Evolutionary conservation across 768 basidiomycete genomes (phyloP).

Genomic region (Suillus brevipes): DNA sequence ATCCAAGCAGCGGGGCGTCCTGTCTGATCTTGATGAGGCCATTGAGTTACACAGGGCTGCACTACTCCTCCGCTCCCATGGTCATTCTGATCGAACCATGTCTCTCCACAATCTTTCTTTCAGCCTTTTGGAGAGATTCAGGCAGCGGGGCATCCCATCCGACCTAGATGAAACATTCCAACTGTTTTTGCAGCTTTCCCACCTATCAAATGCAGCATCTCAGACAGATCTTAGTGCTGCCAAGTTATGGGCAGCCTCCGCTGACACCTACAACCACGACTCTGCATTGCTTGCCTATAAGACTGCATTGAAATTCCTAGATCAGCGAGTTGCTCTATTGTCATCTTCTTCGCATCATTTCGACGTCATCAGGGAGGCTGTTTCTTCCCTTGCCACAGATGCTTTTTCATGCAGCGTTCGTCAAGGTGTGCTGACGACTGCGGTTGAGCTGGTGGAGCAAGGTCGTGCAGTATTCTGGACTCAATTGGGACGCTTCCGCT

Average conservation of each 20-base stretch:
- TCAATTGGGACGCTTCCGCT: conserved; percentile 26
- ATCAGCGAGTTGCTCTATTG: background rate
- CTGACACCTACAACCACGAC: background rate
- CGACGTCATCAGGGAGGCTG: background rate
- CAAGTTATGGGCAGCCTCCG: background rate
- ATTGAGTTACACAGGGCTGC: conserved; percentile 3
- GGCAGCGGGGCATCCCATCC: background rate
- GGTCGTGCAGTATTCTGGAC: conserved; percentile 32
- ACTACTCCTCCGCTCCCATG: background rate
- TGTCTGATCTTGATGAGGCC: conserved; percentile 18
- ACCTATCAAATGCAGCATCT: background rate
- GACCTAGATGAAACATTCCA: background rate
- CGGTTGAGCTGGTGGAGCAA: conserved; percentile 37
- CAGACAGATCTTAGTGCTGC: background rate
- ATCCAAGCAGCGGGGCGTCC: background rate
- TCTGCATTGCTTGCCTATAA: conserved; percentile 4
- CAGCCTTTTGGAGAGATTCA: conserved; percentile 8
- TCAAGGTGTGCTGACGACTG: conserved; percentile 16
- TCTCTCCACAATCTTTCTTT: conserved; percentile 17
- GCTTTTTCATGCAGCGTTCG: conserved; percentile 28
- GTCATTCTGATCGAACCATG: background rate
- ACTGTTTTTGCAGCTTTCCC: background rate
- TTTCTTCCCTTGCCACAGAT: conserved; percentile 18
- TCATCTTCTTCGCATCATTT: background rate
- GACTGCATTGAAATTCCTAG: conserved; percentile 5